Conservation (phyloP, 2,329 filamentous ascomycete genomes). For the Tolypocladium ophioglossoides region DNA sequence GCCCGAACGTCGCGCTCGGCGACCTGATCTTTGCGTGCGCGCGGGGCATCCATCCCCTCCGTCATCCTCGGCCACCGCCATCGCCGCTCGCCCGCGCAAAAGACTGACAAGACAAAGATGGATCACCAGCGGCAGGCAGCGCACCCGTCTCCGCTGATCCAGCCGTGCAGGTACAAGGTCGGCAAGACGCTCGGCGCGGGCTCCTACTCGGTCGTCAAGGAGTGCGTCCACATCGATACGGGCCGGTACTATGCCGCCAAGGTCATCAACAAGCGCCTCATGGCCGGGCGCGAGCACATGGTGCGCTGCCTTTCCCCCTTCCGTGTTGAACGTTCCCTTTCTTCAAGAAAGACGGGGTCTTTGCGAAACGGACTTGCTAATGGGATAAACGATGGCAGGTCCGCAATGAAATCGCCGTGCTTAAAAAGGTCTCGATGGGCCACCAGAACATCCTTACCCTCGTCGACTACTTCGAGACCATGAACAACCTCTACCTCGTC, state of each 20-base stretch:
- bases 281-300: conserved; percentile 98
- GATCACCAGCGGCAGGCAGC: not conserved
- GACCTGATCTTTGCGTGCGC: not conserved
- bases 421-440: conserved; percentile 98
- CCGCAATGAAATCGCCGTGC: conserved; percentile 92
- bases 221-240: conserved; percentile 97
- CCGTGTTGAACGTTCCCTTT: not conserved
- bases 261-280: conserved; percentile 97
- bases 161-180: conserved; percentile 96
- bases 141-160: conserved; percentile 51
- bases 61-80: not conserved
- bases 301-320: conserved; percentile 34
- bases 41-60: not conserved
- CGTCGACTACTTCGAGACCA: conserved; percentile 98
- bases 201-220: conserved; percentile 96
- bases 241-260: conserved; percentile 97
- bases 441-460: conserved; percentile 96
- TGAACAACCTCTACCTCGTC: conserved; percentile 98
- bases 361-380: not conserved
- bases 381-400: conserved; percentile 44
- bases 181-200: conserved; percentile 95
- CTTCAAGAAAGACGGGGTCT: not conserved
- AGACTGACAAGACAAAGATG: not conserved
- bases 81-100: not conserved
- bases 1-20: not conserved